These are phyloP conservation scores for Melaleuca alternifolia DNA, from an alignment of 345 rosid genomes.

Conservation along the genomic window DNA sequence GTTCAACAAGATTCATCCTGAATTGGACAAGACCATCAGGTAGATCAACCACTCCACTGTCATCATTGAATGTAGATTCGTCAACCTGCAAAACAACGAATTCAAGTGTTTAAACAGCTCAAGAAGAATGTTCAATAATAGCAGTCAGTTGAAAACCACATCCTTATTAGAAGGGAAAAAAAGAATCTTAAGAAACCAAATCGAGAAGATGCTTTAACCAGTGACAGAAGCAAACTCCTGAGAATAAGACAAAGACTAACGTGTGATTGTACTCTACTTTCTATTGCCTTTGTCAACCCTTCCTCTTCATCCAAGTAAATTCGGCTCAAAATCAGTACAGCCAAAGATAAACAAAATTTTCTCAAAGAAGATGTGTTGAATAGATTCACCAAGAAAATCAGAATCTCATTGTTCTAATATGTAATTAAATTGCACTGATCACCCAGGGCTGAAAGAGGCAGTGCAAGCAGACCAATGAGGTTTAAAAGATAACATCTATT, in stretches of 20 bases:
- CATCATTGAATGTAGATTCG: constrained; percentile 56
- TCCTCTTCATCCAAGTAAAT: background rate
- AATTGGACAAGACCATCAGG: constrained; percentile 84
- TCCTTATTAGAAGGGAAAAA: background rate
- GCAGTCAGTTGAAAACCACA: background rate
- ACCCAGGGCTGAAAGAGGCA: background rate
- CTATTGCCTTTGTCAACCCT: background rate
- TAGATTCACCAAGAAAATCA: background rate
- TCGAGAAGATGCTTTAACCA: background rate
- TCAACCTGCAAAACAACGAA: constrained; percentile 52
- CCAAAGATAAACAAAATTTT: background rate
- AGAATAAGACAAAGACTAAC: background rate
- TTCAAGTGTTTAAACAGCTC: background rate
- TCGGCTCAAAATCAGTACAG: background rate
- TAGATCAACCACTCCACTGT: constrained; percentile 44
- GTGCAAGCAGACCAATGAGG: background rate
- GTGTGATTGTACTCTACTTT: background rate
- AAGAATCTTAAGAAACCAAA: background rate
- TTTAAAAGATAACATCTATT: background rate
- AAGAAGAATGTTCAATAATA: background rate
- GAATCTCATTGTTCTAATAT: background rate
- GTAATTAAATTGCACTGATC: background rate
- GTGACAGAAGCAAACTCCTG: background rate
- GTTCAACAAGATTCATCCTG: constrained; percentile 80
- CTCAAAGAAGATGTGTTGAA: background rate